These are phyloP conservation scores for Coemansia brasiliensis DNA, from an alignment of 192 early-diverging fungal genomes.

Conservation along the genomic window DNA sequence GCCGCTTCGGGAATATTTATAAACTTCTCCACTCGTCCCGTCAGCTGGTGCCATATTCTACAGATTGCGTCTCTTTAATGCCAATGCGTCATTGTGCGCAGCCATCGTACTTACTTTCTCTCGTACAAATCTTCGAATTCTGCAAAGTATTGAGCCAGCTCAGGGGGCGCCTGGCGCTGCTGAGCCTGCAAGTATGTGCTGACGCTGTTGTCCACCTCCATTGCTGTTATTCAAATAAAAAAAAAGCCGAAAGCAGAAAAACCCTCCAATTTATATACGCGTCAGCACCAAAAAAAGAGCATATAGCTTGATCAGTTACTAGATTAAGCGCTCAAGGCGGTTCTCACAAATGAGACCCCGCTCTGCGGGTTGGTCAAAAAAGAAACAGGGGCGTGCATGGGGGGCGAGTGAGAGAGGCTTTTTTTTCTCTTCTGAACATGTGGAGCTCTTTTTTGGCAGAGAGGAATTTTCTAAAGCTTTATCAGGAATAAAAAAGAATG, in stretches of 20 bases:
- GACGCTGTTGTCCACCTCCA: conserved; percentile 80
- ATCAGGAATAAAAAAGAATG: neutral
- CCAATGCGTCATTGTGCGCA: too few relatives aligned
- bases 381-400: neutral
- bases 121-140: conserved; percentile 94
- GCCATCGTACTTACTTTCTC: conserved; percentile 74
- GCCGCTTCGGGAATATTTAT: conserved; percentile 74
- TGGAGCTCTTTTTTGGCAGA: too few relatives aligned
- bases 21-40: conserved; percentile 75
- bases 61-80: neutral
- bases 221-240: conserved; percentile 12
- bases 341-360: too few relatives aligned
- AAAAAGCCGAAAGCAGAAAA: conserved; percentile 2
- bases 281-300: too few relatives aligned
- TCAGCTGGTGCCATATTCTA: conserved; percentile 99
- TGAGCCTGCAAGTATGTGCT: conserved; percentile 69
- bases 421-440: neutral
- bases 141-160: conserved; percentile 74
- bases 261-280: neutral
- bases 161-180: conserved; percentile 63
- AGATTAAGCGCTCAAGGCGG: too few relatives aligned
- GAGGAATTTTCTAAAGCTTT: too few relatives aligned
- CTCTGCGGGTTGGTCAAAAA: neutral
- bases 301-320: too few relatives aligned
- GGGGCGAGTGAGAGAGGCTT: neutral